These are phyloP conservation scores for Erodium moschatum DNA, from an alignment of 441 rosid genomes.

Conservation along the genomic window DNA sequence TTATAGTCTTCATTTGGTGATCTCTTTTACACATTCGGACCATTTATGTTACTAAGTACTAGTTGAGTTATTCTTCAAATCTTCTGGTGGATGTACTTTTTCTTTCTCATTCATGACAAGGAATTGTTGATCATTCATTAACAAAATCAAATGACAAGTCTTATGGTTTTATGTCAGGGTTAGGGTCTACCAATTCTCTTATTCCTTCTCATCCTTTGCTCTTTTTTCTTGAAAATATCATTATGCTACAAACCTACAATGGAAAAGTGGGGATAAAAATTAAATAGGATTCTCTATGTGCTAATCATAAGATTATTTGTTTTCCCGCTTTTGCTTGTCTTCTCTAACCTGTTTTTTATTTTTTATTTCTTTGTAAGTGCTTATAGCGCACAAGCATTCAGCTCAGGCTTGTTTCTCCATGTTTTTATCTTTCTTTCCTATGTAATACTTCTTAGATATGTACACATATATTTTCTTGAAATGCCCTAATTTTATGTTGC, in stretches of 20 bases:
- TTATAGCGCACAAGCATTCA: not conserved
- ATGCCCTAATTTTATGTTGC: constrained; percentile 12
- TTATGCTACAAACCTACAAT: not conserved
- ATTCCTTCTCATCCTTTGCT: not conserved
- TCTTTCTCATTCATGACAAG: not conserved
- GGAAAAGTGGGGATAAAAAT: not conserved
- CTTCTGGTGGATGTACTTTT: not conserved
- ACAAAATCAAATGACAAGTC: not conserved
- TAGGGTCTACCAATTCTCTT: not conserved
- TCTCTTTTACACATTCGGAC: not conserved
- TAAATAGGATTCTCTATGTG: not conserved
- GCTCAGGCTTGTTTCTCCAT: not conserved
- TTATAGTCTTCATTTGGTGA: not conserved
- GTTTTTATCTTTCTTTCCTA: not conserved
- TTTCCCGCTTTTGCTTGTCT: not conserved
- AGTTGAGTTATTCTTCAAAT: not conserved
- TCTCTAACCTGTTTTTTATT: not conserved
- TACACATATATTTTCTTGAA: constrained; percentile 9
- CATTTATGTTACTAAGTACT: not conserved
- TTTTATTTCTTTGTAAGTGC: not conserved
- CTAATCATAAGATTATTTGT: not conserved
- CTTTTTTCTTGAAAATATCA: not conserved
- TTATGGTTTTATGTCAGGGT: not conserved
- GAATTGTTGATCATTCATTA: not conserved
- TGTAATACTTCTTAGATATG: not conserved